Percentiles rank a stretch among this genome's conserved stretches.
Evolutionary conservation across 2,329 filamentous ascomycete genomes (phyloP).

Genomic region (Microsporum audouinii): DNA sequence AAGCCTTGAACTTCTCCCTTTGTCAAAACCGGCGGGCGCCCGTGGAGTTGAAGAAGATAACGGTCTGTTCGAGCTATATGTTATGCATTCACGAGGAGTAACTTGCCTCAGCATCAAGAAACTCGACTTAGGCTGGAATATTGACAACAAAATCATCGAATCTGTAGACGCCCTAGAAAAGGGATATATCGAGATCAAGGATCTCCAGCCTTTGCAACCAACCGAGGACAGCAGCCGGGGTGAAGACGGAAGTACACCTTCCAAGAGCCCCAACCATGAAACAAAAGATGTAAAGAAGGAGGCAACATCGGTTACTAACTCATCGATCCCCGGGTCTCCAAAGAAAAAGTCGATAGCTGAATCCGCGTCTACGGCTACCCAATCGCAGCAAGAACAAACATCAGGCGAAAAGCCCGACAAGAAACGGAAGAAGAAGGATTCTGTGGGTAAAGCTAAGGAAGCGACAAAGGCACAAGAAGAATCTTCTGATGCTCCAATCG

Average conservation of each 20-base stretch:
- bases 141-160: conserved; percentile 75
- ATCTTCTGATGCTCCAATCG: neutral
- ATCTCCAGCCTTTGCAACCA: conserved; percentile 46
- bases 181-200: conserved; percentile 62
- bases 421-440: conserved; percentile 55
- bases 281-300: conserved; percentile 24
- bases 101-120: conserved; percentile 78
- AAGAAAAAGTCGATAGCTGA: conserved; percentile 33
- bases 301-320: conserved; percentile 15
- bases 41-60: conserved; percentile 52
- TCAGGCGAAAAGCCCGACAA: conserved; percentile 52
- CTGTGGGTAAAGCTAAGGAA: conserved; percentile 39
- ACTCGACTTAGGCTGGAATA: conserved; percentile 80
- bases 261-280: conserved; percentile 25
- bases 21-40: conserved; percentile 43
- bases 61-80: conserved; percentile 80
- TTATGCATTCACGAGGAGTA: conserved; percentile 96
- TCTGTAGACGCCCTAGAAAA: conserved; percentile 64
- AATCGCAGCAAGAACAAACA: conserved; percentile 20
- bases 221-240: conserved; percentile 38
- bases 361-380: conserved; percentile 2
- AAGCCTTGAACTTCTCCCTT: conserved; percentile 76
- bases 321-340: conserved; percentile 26
- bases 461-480: conserved; percentile 23
- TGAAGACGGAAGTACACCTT: conserved; percentile 25